Evolutionary conservation across 139 green algal genomes (phyloP), one percentile per base, ranked within the genome.

Genomic region (Parachlorella kessleri): DNA sequence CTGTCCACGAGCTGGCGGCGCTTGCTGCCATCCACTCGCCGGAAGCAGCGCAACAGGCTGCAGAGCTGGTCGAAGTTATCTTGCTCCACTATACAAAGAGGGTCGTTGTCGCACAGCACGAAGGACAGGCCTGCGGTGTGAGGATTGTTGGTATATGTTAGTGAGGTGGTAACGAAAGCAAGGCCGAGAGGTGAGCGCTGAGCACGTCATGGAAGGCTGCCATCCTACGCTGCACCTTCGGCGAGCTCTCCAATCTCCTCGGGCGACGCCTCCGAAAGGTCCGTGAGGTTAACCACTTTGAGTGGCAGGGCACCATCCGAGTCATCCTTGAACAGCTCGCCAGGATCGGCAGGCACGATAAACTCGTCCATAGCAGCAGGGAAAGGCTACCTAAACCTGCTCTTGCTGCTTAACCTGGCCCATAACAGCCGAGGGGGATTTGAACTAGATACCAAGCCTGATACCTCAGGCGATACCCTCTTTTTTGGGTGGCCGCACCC

Each of bases 41-140:
- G 7, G 37, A 74, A 89, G 35, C 35, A 28, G 6, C 72, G 48
- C 36, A 90, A 75, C 68, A 92, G 73, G 66, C 63, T 83, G 67
- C 73, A 87, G 4, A 92, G 74, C 41, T 80, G 40, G 76, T 92
- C 84, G 33, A 92, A 89, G 30, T 84, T 82, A 18, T 81, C 42
- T 26, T 93, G 86, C 65, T 91, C 83, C 26, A 77, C 66, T 18
- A 92, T 80, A 77, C 82, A 84, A 18, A 90, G 81, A 0, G 90
- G 83, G 55, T 89, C 83, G 40, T 88, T 53, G 36, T 93, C 86
- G 75, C 83, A 91, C 26, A 93, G 79, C 21, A 86, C 76, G 78
- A 84, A 90, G 9, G 87, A 70, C 30, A 88, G 38, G 26, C 83
- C 88, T 93, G 85, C 70, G 28, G 4, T 6, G 6, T 9, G 35